phyloP scores from a whole-genome alignment of 139 green algal species.

The Pleodorina starrii region DNA sequence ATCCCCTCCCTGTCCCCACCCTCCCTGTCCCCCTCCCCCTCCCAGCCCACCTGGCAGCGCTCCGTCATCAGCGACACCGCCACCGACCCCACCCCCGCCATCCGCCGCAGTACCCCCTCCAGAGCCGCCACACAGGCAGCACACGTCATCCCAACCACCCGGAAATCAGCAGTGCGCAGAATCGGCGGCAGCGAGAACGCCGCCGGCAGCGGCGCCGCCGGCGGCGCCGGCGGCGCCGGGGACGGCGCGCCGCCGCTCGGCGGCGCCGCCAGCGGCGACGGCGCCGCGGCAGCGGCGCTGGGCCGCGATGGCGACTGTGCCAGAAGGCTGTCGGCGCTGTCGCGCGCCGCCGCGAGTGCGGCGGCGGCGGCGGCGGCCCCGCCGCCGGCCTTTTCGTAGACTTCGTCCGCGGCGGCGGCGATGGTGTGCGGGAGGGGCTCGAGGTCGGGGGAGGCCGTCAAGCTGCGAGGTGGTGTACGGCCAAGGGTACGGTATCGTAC shows the following conservation, averaged over 20 bases:
- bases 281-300: not conserved
- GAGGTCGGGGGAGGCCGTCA: no score
- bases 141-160: conserved; percentile 49
- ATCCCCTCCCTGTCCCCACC: no score
- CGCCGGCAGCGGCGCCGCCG: not conserved
- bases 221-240: not conserved
- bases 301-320: not conserved
- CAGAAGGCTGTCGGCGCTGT: not conserved
- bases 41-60: not conserved
- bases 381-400: not conserved
- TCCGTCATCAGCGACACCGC: conserved; percentile 48
- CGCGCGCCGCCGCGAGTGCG: not conserved
- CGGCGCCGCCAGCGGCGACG: not conserved
- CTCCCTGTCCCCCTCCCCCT: no score
- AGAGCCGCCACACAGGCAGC: conserved; percentile 28
- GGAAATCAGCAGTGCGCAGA: conserved; percentile 27
- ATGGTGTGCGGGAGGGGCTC: not conserved
- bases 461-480: no score
- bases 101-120: not conserved
- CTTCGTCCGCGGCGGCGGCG: not conserved
- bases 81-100: conserved; percentile 30
- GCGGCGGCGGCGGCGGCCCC: not conserved
- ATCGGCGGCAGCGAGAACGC: conserved; percentile 28
- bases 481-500: no score
- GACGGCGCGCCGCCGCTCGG: not conserved